Evolutionary conservation across 176 grass and related monocot species (phyloP), one percentile per base, ranked within the genome.

Genomic region (Oryza meyeriana): DNA sequence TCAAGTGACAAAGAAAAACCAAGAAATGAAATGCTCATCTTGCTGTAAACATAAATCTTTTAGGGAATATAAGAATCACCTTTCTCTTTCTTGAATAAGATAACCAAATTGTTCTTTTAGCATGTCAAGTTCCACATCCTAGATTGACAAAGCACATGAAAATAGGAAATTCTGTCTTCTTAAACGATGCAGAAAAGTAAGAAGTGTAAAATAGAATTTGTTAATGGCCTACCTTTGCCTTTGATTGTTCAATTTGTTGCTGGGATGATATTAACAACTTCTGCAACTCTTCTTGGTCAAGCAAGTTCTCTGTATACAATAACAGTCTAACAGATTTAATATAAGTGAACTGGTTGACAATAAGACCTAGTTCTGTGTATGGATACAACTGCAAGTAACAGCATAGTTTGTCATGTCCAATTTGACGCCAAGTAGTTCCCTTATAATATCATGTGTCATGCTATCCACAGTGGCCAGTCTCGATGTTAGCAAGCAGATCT

Each of bases 371-470:
- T 50, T 14, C 29, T 45, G 44, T 10, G 32, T 64, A 7, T 24
- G 48, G 29, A 84, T 32, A 64, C 14, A 66, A 38, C 30, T 36
- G 41, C 11, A 45, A 90, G 91, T 91, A 88, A 97, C 94, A 86
- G 88, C 89, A 81, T 93, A 97, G 81, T 89, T 93, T 75, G 86
- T 87, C 83, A 97, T 91, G 81, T 97, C 87, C 88, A 97, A 85
- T 87, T 97, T 97, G 79, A 97, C 91, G 3, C 84, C 84, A 64
- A 97, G 91, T 67, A 93, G 72, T 61, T 97, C 94, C 88, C 86
- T 93, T 77, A 97, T 97, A 79, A 97, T 87, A 89, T 97, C 94
- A 86, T 97, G 94, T 2, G 91, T 97, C 94, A 97, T 97, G 64
- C 79, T 97, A 83, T 93, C 91, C 34, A 93, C 94, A 59, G 86